Percentiles rank a stretch among this genome's conserved stretches.
Conservation (phyloP, 352 stramenopile genomes). For the Pythium myriotylum region DNA sequence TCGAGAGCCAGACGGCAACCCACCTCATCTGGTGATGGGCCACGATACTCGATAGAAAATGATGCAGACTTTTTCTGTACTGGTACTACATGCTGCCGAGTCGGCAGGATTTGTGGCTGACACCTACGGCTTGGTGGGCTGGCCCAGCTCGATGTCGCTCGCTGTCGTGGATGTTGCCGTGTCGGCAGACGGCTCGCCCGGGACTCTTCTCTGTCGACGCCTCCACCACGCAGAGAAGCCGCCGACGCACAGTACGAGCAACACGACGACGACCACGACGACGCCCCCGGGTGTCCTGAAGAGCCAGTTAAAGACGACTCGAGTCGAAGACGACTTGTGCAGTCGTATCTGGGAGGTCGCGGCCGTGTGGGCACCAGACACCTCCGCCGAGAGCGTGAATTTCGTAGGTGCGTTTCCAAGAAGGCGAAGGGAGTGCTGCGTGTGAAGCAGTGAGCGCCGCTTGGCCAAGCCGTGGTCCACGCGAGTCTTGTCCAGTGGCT, state of each 20-base stretch:
- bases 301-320: constrained; percentile 50
- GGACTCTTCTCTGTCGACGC: constrained; percentile 30
- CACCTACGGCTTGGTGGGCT: background rate
- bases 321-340: constrained; percentile 46
- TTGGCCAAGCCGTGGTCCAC: too few relatives aligned
- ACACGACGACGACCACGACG: constrained; percentile 41
- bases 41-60: too few relatives aligned
- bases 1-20: too few relatives aligned
- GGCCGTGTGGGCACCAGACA: constrained; percentile 30
- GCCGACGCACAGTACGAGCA: constrained; percentile 38
- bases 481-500: too few relatives aligned
- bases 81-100: too few relatives aligned
- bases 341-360: constrained; percentile 32
- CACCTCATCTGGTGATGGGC: too few relatives aligned
- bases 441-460: too few relatives aligned
- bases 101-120: too few relatives aligned
- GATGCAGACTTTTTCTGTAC: too few relatives aligned
- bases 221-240: constrained; percentile 54
- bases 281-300: constrained; percentile 43
- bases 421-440: background rate
- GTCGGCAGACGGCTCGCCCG: constrained; percentile 8
- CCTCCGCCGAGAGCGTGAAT: constrained; percentile 45
- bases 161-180: background rate
- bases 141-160: constrained; percentile 3
- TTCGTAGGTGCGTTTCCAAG: background rate